Base-by-base conservation (phyloP, 1,284 basidiomycete genomes). In the Cutaneotrichosporon daszewskae region DNA sequence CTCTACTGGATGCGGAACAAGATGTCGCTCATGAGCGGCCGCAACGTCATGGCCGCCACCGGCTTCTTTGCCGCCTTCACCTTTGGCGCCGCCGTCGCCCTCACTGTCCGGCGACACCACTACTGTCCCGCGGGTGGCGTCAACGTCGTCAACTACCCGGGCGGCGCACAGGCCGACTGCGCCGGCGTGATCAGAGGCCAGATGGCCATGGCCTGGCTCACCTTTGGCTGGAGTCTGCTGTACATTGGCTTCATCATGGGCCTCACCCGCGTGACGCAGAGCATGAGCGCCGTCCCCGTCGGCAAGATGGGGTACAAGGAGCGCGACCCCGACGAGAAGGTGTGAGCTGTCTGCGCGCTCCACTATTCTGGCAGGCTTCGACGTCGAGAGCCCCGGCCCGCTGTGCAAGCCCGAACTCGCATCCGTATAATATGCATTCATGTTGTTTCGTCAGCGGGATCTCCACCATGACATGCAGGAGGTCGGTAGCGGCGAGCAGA, bases 31-130 rank as follows among this genome's bases (percentile, higher is more conserved):
- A 54, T 43, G 40, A 41, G 43, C 18, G 57, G 55, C 18, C 39
- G 32, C 22, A 53, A 40, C 41, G 51, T 58, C 14, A 33, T 51
- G 25, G 39, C 24, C 27, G 49, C 35, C 14, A 43, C 47, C 27
- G 28, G 32, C 40, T 52, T 62, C 48, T 58, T 60, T 43, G 20
- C 39, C 20, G 29, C 36, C 31, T 64, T 51, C 40, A 41, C 37
- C 29, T 43, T 60, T 33, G 62, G 48, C 24, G 36, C 55, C 13
- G 43, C 45, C 35, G 47, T 53, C 28, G 58, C 61, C 12, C 29
- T 49, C 18, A 60, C 56, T 18, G 58, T 51, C 25, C 27, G 35
- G 40, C 33, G 33, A 24, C 25, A 35, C 25, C 25, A 34, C 25
- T 28, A 28, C 26, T 35, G 40, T 33, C 32, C 39, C 12, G 22